Evolutionary conservation across 208 protist genomes (phyloP).

Genomic region (Trypanosoma theileri): DNA sequence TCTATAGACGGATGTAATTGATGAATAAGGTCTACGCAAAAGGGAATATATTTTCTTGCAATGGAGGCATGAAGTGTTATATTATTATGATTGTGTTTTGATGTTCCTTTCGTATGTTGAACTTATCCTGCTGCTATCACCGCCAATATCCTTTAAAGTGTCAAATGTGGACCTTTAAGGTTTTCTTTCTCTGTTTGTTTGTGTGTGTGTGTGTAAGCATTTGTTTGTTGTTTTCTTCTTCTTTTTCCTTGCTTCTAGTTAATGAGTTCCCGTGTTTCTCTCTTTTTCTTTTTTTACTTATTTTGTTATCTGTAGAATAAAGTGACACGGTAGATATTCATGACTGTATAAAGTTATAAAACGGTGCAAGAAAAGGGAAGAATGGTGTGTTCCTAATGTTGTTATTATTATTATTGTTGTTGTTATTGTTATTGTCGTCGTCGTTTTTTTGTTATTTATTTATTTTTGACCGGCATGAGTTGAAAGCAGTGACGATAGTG

Average conservation of each 20-base stretch:
- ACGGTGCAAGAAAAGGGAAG: too few relatives aligned
- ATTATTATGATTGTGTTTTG: neutral
- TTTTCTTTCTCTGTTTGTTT: slow-evolving; percentile 7
- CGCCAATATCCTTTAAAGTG: neutral
- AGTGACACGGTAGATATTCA: too few relatives aligned
- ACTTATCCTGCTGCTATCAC: neutral
- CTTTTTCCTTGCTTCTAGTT: slow-evolving; percentile 5
- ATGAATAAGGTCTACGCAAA: too few relatives aligned
- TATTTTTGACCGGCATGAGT: too few relatives aligned
- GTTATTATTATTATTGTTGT: neutral
- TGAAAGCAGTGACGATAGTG: too few relatives aligned
- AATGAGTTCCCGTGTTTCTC: slow-evolving; percentile 15
- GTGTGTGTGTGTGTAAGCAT: slow-evolving; percentile 11
- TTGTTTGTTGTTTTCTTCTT: slow-evolving; percentile 14
- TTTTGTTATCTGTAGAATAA: too few relatives aligned
- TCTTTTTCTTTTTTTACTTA: too few relatives aligned
- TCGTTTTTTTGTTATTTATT: too few relatives aligned
- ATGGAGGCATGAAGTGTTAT: too few relatives aligned
- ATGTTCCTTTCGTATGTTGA: neutral
- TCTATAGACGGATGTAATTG: neutral
- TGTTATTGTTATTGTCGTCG: neutral
- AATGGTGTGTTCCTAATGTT: too few relatives aligned
- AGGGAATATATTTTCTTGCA: too few relatives aligned
- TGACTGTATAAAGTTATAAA: too few relatives aligned
- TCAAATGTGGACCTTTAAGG: neutral